Percentiles rank a stretch among this genome's conserved stretches.
Conservation (phyloP, 768 basidiomycete species). For the Boletus subcaerulescens region DNA sequence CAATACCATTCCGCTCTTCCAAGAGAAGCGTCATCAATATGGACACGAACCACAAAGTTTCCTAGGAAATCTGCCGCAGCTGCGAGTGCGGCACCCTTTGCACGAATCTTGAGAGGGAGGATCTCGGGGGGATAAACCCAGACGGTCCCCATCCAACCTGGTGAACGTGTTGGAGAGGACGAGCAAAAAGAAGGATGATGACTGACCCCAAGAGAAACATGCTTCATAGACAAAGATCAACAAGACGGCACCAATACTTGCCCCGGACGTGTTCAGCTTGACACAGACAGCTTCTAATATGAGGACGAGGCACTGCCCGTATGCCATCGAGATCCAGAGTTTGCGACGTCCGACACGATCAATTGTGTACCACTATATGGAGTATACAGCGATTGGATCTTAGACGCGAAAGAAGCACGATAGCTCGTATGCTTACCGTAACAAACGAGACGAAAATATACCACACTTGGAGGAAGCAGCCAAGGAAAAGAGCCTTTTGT, state of each 20-base stretch:
- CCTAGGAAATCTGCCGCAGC: neutral
- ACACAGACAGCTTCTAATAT: neutral
- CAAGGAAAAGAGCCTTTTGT: neutral
- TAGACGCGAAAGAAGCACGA: no score
- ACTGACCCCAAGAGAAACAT: neutral
- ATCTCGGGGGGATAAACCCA: neutral
- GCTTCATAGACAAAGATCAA: no score
- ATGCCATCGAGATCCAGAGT: neutral
- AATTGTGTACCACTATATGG: neutral
- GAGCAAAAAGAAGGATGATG: neutral
- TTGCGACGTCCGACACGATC: neutral
- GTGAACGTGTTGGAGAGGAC: neutral
- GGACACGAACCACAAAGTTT: neutral
- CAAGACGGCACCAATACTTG: neutral
- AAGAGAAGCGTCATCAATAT: no score
- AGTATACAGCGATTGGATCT: no score
- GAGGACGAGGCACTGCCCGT: neutral
- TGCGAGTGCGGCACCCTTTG: neutral
- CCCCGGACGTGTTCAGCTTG: neutral
- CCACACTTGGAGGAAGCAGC: neutral
- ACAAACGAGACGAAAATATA: neutral
- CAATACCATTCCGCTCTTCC: no score
- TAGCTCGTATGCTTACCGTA: neutral
- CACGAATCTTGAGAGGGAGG: neutral
- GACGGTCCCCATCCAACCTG: neutral